phyloP scores from a whole-genome alignment of 495 filamentous ascomycete species.

The Penicillium cataractarum region DNA sequence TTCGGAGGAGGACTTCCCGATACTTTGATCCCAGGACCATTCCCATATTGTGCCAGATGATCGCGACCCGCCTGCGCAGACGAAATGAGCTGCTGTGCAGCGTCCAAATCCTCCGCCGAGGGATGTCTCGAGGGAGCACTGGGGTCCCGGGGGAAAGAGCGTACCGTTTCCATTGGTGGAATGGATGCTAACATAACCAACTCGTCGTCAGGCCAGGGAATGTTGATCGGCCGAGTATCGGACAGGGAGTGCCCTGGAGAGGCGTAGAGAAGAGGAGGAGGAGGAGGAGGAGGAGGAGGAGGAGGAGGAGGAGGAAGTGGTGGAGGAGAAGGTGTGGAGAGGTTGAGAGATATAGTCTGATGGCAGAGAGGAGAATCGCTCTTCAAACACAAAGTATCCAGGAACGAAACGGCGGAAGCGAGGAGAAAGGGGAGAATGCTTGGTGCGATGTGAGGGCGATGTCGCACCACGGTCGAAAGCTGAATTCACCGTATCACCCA shows the following conservation, averaged over 20 bases:
- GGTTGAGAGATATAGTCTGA: conserved; percentile 6
- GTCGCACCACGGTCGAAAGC: conserved; percentile 44
- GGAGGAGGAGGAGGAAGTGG: no score
- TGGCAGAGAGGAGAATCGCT: conserved; percentile 5
- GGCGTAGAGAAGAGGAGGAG: background rate
- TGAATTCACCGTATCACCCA: conserved; percentile 43
- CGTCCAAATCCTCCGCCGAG: conserved; percentile 50
- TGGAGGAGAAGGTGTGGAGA: background rate
- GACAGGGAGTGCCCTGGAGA: background rate
- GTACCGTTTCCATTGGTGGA: conserved; percentile 47
- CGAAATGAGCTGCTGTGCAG: conserved; percentile 51
- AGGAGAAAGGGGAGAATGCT: conserved; percentile 20
- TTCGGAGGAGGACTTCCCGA: conserved; percentile 18
- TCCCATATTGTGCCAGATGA: conserved; percentile 37
- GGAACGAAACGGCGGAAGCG: conserved; percentile 26
- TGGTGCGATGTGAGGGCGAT: conserved; percentile 28
- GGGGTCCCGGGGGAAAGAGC: conserved; percentile 39
- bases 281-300: no score
- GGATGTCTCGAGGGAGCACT: conserved; percentile 43
- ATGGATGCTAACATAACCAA: conserved; percentile 48
- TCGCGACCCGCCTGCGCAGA: conserved; percentile 50
- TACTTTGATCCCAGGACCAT: conserved; percentile 20
- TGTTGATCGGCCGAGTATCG: conserved; percentile 4
- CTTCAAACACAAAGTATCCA: background rate
- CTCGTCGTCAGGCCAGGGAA: conserved; percentile 10